Percentiles rank a stretch among this genome's conserved stretches.
phyloP scores from a whole-genome alignment of 2,329 filamentous ascomycete genomes.

The Diaporthe nobilis region DNA sequence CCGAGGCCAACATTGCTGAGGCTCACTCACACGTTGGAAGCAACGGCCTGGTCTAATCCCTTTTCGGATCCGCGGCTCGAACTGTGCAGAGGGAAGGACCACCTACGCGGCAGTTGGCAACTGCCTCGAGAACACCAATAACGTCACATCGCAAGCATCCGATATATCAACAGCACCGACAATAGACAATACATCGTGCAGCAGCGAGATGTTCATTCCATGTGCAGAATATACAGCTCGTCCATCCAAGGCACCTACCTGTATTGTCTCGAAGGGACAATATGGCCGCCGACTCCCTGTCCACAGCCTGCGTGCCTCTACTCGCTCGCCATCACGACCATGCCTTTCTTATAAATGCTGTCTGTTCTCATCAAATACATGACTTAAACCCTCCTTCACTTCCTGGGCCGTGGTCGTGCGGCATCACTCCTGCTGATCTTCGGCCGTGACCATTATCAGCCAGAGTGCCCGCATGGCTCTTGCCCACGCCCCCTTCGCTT shows the following conservation, averaged over 20 bases:
- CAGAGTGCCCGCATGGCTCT: neutral
- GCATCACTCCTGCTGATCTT: neutral
- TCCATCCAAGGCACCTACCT: neutral
- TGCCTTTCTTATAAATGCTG: no score
- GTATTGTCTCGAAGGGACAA: neutral
- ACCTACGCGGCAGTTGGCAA: neutral
- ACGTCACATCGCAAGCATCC: neutral
- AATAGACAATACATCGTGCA: neutral
- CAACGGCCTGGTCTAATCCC: neutral
- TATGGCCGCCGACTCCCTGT: neutral
- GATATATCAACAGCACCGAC: neutral
- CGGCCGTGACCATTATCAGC: neutral
- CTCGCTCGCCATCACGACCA: neutral
- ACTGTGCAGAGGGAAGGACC: neutral
- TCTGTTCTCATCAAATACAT: neutral
- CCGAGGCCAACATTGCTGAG: constrained; percentile 3
- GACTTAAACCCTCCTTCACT: neutral
- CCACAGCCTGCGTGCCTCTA: neutral
- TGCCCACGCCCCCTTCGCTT: neutral
- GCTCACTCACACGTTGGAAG: neutral
- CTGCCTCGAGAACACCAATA: neutral
- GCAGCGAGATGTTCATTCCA: neutral
- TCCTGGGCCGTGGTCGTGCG: no score
- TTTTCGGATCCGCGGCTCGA: neutral
- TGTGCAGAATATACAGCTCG: neutral